Conservation (phyloP, 345 rosid species). For the Salix purpurea region DNA sequence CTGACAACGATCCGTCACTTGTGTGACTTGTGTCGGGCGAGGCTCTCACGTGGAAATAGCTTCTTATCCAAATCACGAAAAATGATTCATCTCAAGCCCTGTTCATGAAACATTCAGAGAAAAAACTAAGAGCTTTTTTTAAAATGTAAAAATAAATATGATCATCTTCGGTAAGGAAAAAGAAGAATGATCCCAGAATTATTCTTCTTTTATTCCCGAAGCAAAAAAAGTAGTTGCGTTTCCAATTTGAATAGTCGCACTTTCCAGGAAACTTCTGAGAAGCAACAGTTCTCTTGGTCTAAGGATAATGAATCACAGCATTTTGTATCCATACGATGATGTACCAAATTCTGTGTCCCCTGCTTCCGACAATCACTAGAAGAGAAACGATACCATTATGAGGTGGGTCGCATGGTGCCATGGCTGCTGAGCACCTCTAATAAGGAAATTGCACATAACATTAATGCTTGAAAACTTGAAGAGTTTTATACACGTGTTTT, state of each 20-base stretch:
- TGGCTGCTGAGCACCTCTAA: no score
- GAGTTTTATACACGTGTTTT: no score
- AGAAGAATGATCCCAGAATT: no score
- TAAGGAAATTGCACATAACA: no score
- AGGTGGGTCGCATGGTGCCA: neutral
- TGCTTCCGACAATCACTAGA: neutral
- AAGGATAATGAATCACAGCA: neutral
- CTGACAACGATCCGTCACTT: neutral
- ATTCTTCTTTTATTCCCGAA: neutral
- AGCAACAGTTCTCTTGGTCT: neutral
- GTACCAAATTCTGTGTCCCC: neutral
- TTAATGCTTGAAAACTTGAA: no score
- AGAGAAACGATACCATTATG: neutral
- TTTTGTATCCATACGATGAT: no score
- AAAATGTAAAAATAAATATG: no score
- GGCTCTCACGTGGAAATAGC: neutral
- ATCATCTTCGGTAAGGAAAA: no score
- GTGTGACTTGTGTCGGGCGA: neutral
- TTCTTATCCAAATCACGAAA: neutral
- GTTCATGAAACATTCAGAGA: no score
- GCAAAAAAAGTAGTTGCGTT: neutral
- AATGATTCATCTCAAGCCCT: no score
- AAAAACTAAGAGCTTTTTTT: no score
- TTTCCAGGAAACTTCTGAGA: neutral
- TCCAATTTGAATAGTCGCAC: neutral